phyloP scores from a whole-genome alignment of 345 rosid genomes.

The Ailanthus altissimus region DNA sequence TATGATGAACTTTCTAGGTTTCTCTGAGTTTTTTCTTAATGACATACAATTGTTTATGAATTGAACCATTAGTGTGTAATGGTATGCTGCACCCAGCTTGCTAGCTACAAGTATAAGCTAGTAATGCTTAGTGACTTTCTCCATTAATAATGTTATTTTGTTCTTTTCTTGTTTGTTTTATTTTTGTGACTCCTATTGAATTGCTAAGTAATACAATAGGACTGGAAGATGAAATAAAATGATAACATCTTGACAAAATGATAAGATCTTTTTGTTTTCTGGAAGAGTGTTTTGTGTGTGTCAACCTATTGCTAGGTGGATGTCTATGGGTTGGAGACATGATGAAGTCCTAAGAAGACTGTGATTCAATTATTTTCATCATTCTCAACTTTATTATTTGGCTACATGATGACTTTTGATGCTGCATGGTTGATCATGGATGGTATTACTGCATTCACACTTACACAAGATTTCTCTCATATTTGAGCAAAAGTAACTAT shows the following conservation, averaged over 20 bases:
- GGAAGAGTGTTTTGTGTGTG: background rate
- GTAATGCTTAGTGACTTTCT: background rate
- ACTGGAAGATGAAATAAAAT: background rate
- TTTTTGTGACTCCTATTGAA: background rate
- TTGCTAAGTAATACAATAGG: background rate
- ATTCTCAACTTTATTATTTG: background rate
- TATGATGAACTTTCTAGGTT: slow-evolving; percentile 31
- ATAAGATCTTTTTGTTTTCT: background rate
- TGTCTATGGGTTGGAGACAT: background rate
- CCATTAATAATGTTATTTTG: background rate
- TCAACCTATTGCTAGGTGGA: background rate
- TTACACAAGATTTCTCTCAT: background rate
- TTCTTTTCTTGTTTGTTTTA: background rate
- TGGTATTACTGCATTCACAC: background rate
- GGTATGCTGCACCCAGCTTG: background rate
- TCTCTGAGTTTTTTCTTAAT: background rate
- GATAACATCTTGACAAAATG: background rate
- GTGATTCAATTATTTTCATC: background rate
- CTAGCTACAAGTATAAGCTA: background rate
- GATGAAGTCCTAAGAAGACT: background rate
- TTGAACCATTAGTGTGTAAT: background rate
- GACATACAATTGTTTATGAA: background rate
- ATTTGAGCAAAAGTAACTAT: background rate
- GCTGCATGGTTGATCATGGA: background rate
- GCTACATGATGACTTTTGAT: background rate